These are phyloP conservation scores for Daldinia loculata DNA, from an alignment of 495 filamentous ascomycete species.

Conservation along the genomic window DNA sequence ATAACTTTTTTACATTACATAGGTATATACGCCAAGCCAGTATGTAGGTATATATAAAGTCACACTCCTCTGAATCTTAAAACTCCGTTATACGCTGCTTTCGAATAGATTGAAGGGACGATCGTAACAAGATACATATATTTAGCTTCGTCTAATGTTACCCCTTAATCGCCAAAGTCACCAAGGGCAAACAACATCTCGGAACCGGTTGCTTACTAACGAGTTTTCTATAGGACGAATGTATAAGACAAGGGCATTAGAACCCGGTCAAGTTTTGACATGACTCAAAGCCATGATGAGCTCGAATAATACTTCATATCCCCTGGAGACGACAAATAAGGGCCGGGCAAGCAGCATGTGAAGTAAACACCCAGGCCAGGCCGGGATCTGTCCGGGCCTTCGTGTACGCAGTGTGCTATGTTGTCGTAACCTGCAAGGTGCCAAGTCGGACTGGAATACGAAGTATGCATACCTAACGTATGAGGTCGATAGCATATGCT, in stretches of 20 bases:
- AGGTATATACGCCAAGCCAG: slow-evolving; percentile 1
- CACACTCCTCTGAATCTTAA: background rate
- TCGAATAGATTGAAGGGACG: slow-evolving; percentile 1
- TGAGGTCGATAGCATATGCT: slow-evolving; percentile 23
- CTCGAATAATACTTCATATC: background rate
- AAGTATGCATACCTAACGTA: slow-evolving; percentile 29
- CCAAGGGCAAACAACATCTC: background rate
- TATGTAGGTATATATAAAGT: slow-evolving; percentile 1
- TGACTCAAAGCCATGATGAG: slow-evolving; percentile 1
- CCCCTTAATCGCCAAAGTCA: background rate
- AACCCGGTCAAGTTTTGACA: background rate
- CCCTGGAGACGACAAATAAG: background rate
- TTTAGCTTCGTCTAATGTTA: slow-evolving; percentile 4
- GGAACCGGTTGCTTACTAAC: background rate
- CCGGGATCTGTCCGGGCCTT: slow-evolving; percentile 19
- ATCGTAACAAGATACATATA: background rate
- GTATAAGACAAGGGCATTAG: slow-evolving; percentile 7
- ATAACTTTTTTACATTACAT: background rate
- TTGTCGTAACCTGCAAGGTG: slow-evolving; percentile 36
- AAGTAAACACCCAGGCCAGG: slow-evolving; percentile 7
- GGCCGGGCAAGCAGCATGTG: slow-evolving; percentile 19
- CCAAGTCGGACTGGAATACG: slow-evolving; percentile 43
- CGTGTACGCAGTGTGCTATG: slow-evolving; percentile 21
- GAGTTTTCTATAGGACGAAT: slow-evolving; percentile 1
- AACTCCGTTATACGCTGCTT: background rate